These are phyloP conservation scores for Russula virescens DNA, from an alignment of 768 basidiomycete species.

Conservation along the genomic window DNA sequence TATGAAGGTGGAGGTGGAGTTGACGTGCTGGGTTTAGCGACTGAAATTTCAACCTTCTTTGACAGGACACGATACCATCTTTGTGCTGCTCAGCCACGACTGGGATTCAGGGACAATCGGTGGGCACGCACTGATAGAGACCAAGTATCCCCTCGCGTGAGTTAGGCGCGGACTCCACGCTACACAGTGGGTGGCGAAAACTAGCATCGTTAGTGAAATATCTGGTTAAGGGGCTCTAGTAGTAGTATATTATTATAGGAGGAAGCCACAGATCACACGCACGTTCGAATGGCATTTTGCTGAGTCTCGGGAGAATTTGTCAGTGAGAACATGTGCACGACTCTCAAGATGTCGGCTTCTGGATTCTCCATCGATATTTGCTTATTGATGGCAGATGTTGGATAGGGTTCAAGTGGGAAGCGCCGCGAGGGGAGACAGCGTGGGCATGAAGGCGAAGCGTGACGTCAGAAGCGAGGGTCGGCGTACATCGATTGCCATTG, in stretches of 20 bases:
- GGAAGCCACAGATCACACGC: background rate
- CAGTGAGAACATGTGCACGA: constrained; percentile 1
- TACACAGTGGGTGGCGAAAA: constrained; percentile 56
- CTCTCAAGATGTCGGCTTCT: background rate
- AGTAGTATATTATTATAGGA: background rate
- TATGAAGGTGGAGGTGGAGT: background rate
- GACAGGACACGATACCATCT: constrained; percentile 6
- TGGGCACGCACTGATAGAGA: constrained; percentile 49
- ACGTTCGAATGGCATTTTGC: constrained; percentile 2
- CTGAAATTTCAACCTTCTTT: background rate
- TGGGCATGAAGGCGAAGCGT: no score
- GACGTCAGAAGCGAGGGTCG: no score
- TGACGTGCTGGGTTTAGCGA: background rate
- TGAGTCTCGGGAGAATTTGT: constrained; percentile 7
- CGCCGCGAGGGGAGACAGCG: no score
- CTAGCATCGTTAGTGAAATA: constrained; percentile 52
- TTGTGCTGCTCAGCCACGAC: background rate
- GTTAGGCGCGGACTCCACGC: constrained; percentile 40
- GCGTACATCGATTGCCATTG: no score
- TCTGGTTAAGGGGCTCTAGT: constrained; percentile 22
- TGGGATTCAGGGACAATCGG: no score
- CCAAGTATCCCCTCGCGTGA: constrained; percentile 52
- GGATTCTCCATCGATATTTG: background rate
- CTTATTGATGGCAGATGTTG: background rate
- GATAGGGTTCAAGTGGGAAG: background rate